A percentile compares a stretch with the other conserved stretches of the same genome.
Evolutionary conservation across 2,329 filamentous ascomycete species (phyloP).

Genomic region (Acephala macrosclerotiorum): DNA sequence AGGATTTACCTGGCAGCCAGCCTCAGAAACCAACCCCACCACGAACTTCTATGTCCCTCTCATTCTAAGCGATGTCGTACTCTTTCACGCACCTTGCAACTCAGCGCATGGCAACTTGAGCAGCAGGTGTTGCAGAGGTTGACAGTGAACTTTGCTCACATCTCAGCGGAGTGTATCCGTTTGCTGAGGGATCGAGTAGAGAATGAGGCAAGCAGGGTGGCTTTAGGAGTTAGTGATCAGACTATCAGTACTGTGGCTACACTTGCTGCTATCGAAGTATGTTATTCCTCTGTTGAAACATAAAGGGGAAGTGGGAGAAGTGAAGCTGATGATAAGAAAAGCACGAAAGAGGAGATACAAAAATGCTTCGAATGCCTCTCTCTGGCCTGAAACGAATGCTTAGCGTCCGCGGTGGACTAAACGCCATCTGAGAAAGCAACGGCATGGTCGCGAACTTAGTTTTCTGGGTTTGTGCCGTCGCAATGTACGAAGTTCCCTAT

Average conservation of each 20-base stretch:
- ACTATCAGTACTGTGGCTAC: conserved; percentile 30
- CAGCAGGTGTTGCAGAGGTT: background rate
- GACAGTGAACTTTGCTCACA: background rate
- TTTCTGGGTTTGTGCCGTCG: conserved; percentile 26
- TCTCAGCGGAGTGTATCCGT: conserved; percentile 21
- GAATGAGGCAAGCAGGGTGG: background rate
- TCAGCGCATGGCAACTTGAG: conserved; percentile 16
- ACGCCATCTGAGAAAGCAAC: conserved; percentile 18
- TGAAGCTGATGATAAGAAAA: conserved; percentile 3
- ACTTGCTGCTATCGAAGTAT: conserved; percentile 30
- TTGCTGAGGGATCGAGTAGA: conserved; percentile 24
- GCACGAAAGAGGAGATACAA: conserved; percentile 26
- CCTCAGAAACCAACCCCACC: conserved; percentile 27
- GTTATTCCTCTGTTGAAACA: background rate
- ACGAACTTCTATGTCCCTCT: conserved; percentile 30
- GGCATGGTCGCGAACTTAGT: conserved; percentile 22
- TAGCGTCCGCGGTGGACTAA: conserved; percentile 21
- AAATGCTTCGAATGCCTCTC: conserved; percentile 26
- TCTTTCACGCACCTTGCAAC: conserved; percentile 29
- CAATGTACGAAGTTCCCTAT: conserved; percentile 21
- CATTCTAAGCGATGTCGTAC: conserved; percentile 23
- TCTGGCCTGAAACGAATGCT: conserved; percentile 28
- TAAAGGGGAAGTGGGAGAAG: background rate
- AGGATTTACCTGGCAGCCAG: conserved; percentile 30
- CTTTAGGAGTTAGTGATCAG: conserved; percentile 21